Percentiles rank a stretch among this genome's conserved stretches.
These are phyloP conservation scores for Hypoxylon sp. DNA, from an alignment of 2,329 filamentous ascomycete species.

Conservation along the genomic window DNA sequence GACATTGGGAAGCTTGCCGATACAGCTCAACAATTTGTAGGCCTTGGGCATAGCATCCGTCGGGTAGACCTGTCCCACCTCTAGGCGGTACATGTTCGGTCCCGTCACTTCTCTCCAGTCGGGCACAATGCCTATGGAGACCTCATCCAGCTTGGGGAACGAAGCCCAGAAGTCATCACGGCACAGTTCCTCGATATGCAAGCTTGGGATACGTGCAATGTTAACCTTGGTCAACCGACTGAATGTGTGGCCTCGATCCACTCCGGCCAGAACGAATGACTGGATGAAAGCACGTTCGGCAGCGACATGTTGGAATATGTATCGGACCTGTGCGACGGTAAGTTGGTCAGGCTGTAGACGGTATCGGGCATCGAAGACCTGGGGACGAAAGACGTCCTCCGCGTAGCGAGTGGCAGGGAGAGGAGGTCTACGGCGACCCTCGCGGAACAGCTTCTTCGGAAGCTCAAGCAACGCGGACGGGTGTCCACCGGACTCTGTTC, in stretches of 20 bases:
- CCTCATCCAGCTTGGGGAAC: slow-evolving; percentile 60
- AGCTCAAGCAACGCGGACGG: not conserved
- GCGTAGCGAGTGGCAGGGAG: slow-evolving; percentile 6
- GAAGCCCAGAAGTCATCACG: slow-evolving; percentile 69
- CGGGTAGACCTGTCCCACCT: slow-evolving; percentile 59
- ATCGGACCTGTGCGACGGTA: slow-evolving; percentile 71
- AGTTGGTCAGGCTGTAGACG: slow-evolving; percentile 63
- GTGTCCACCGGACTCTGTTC: not conserved
- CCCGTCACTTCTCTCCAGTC: slow-evolving; percentile 70
- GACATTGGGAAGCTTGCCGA: slow-evolving; percentile 59
- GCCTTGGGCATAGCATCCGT: slow-evolving; percentile 60
- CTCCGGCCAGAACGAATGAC: slow-evolving; percentile 71
- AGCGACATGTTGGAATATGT: slow-evolving; percentile 74
- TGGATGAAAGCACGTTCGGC: slow-evolving; percentile 73
- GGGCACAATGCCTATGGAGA: slow-evolving; percentile 69
- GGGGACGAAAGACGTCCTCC: not conserved
- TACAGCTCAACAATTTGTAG: slow-evolving; percentile 60
- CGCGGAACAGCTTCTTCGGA: not conserved
- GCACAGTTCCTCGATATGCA: slow-evolving; percentile 64
- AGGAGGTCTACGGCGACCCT: slow-evolving; percentile 14
- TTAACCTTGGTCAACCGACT: slow-evolving; percentile 64
- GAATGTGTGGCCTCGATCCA: slow-evolving; percentile 67
- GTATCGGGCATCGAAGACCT: slow-evolving; percentile 12
- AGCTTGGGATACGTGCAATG: slow-evolving; percentile 70
- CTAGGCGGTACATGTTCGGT: slow-evolving; percentile 59